phyloP scores from a whole-genome alignment of 2,329 filamentous ascomycete species.

The Aureobasidium sp. region DNA sequence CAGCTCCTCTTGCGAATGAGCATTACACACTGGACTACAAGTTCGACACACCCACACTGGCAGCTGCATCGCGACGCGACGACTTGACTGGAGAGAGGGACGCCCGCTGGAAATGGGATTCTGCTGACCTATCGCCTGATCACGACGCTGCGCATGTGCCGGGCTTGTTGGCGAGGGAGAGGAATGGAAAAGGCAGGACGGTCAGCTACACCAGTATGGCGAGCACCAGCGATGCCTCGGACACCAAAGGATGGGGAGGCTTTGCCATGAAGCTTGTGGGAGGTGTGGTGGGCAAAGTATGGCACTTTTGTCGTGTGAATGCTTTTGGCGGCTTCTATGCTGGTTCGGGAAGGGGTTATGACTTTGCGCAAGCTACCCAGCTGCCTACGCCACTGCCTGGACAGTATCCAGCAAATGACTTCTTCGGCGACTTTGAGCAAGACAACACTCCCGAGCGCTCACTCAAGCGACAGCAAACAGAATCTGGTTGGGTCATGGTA shows the following conservation, averaged over 20 bases:
- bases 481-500: constrained; percentile 42
- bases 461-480: constrained; percentile 40
- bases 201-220: constrained; percentile 14
- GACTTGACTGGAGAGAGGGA: constrained; percentile 7
- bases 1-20: constrained; percentile 38
- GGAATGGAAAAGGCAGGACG: constrained; percentile 23
- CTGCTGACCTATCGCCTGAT: neutral
- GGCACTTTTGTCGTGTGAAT: constrained; percentile 64
- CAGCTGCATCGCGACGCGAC: constrained; percentile 27
- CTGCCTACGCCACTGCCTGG: constrained; percentile 43
- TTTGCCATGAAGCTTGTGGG: constrained; percentile 55
- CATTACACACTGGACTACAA: constrained; percentile 43
- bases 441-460: constrained; percentile 35
- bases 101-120: constrained; percentile 26
- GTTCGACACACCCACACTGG: constrained; percentile 37
- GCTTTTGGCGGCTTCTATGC: constrained; percentile 80
- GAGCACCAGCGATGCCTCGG: neutral
- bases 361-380: constrained; percentile 34
- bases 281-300: constrained; percentile 65
- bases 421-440: constrained; percentile 36
- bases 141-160: constrained; percentile 17
- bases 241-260: constrained; percentile 42
- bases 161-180: constrained; percentile 24
- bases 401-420: constrained; percentile 43
- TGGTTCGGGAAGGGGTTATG: constrained; percentile 67